Conservation (phyloP, 176 grass and related monocot genomes). For the Oryza coarctata region DNA sequence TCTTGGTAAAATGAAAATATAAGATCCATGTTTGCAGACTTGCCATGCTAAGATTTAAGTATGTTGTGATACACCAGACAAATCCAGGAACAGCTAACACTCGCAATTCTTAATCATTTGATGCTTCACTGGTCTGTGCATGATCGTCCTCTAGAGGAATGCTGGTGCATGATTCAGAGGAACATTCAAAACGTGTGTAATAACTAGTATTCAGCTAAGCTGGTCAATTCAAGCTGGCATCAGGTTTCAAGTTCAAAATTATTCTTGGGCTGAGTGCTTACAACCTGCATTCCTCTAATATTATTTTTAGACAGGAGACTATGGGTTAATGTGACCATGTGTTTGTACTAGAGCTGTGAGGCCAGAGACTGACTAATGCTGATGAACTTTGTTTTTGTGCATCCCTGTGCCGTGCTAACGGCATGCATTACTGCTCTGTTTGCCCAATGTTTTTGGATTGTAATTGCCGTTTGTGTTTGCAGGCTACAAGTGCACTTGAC, state of each 20-base stretch:
- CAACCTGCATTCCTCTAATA: neutral
- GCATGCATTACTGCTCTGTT: neutral
- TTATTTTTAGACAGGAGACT: neutral
- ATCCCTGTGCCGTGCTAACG: too few relatives aligned
- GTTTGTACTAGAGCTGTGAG: neutral
- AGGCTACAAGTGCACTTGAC: slow-evolving; percentile 96
- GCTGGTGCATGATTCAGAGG: too few relatives aligned
- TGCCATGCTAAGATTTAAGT: neutral
- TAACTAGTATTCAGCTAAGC: neutral
- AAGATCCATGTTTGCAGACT: neutral
- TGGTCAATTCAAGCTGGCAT: neutral
- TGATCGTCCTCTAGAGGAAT: too few relatives aligned
- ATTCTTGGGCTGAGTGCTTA: neutral
- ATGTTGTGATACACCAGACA: neutral
- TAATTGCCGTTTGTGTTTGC: too few relatives aligned
- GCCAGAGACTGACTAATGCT: neutral
- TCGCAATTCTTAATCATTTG: neutral
- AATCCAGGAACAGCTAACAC: neutral
- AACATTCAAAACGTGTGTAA: neutral
- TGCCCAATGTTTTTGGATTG: neutral
- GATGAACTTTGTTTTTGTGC: neutral
- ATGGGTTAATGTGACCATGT: neutral
- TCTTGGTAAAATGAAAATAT: too few relatives aligned
- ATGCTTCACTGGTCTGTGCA: neutral
- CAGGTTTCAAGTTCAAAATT: neutral